phyloP scores from a whole-genome alignment of 2,329 filamentous ascomycete species.

The Helicocarpus griseus region DNA sequence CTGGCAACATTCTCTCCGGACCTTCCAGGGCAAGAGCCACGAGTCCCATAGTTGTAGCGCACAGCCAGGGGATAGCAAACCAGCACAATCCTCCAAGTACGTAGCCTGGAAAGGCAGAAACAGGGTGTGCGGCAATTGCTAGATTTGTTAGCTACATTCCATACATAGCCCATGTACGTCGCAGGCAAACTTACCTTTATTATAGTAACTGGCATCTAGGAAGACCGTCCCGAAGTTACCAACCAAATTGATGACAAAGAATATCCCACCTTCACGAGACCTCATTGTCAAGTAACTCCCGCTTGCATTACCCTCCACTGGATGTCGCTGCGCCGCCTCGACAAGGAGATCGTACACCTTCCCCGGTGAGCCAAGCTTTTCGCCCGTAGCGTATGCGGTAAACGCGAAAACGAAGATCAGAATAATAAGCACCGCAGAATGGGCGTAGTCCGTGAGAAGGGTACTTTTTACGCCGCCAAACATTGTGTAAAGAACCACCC shows the following conservation, averaged over 20 bases:
- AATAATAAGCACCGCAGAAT: constrained; percentile 63
- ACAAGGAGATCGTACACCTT: constrained; percentile 71
- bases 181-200: constrained; percentile 61
- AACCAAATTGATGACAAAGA: constrained; percentile 85
- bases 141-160: constrained; percentile 5
- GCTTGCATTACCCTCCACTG: constrained; percentile 67
- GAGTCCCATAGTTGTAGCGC: constrained; percentile 80
- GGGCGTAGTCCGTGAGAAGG: constrained; percentile 76
- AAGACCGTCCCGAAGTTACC: constrained; percentile 69
- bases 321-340: constrained; percentile 57
- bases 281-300: constrained; percentile 84
- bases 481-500: constrained; percentile 70
- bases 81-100: constrained; percentile 77
- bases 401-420: constrained; percentile 82
- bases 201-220: constrained; percentile 79
- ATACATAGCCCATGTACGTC: no score
- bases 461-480: constrained; percentile 74
- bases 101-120: constrained; percentile 79
- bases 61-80: constrained; percentile 90
- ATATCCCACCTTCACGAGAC: constrained; percentile 69
- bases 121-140: constrained; percentile 76
- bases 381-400: constrained; percentile 67
- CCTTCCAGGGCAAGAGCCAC: constrained; percentile 70
- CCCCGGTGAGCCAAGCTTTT: constrained; percentile 61
- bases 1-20: constrained; percentile 60